A percentile compares a stretch with the other conserved stretches of the same genome.
phyloP scores from a whole-genome alignment of 345 rosid genomes.

The Salix arbutifolia region DNA sequence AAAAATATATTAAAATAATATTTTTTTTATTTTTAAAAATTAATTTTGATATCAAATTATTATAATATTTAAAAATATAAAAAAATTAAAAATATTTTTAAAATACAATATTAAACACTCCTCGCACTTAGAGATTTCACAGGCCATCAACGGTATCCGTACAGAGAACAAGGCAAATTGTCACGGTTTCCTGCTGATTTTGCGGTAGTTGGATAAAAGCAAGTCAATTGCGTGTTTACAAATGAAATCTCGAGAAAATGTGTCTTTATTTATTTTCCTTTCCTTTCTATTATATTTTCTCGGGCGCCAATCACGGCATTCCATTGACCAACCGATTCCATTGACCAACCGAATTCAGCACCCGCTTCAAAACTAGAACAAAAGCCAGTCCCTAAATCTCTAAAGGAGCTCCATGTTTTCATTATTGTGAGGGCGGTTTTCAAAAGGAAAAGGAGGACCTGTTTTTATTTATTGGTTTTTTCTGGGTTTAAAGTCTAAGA shows the following conservation, averaged over 20 bases:
- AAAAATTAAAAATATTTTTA: too few relatives aligned
- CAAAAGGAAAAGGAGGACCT: neutral
- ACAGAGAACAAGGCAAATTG: conserved; percentile 16
- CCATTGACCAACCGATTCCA: neutral
- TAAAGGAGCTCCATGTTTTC: neutral
- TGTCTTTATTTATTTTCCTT: neutral
- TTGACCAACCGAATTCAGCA: conserved; percentile 20
- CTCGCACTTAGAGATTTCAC: neutral
- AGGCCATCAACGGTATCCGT: neutral
- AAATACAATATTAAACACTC: too few relatives aligned
- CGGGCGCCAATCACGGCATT: conserved; percentile 72
- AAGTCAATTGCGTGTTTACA: neutral
- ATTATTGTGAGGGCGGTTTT: neutral
- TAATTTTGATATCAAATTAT: too few relatives aligned
- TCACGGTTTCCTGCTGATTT: conserved; percentile 45
- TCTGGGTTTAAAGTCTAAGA: neutral
- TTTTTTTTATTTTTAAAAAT: too few relatives aligned
- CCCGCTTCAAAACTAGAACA: neutral
- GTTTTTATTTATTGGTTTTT: neutral
- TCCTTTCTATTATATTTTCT: conserved; percentile 1
- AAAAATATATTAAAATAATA: too few relatives aligned
- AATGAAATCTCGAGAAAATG: neutral
- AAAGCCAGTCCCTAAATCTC: neutral
- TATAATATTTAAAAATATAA: too few relatives aligned
- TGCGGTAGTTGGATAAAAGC: conserved; percentile 29